Conservation (phyloP, 192 early-diverging fungal genomes). For the Coemansia sp. region DNA sequence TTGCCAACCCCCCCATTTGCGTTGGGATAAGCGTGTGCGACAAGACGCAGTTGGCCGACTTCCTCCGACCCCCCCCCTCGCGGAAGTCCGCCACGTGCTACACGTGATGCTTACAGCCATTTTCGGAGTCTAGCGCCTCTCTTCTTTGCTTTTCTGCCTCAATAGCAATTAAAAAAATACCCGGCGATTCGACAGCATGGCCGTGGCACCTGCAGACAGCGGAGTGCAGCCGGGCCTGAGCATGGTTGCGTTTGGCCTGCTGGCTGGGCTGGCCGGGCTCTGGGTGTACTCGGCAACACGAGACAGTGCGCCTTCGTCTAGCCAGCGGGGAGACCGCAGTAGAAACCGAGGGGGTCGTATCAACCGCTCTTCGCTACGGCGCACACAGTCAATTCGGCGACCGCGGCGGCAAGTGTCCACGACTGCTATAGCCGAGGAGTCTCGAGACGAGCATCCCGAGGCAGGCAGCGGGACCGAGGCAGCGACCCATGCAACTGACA, state of each 20-base stretch:
- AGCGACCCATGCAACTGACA: no score
- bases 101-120: no score
- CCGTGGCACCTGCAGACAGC: not conserved
- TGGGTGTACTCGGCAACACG: conserved; percentile 33
- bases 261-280: conserved; percentile 32
- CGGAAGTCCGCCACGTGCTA: no score
- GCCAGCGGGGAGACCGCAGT: not conserved
- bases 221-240: conserved; percentile 24
- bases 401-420: conserved; percentile 14
- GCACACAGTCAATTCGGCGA: conserved; percentile 39
- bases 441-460: conserved; percentile 5
- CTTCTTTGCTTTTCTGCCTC: not conserved
- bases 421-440: conserved; percentile 9
- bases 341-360: not conserved
- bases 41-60: no score
- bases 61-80: no score
- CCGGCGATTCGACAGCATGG: not conserved
- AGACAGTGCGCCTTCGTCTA: not conserved
- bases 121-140: no score
- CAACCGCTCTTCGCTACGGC: conserved; percentile 6
- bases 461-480: not conserved
- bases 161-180: no score
- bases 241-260: conserved; percentile 25
- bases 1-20: no score
- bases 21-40: no score